Evolutionary conservation across 495 filamentous ascomycete species (phyloP).

Genomic region (Penicillium desertorum): DNA sequence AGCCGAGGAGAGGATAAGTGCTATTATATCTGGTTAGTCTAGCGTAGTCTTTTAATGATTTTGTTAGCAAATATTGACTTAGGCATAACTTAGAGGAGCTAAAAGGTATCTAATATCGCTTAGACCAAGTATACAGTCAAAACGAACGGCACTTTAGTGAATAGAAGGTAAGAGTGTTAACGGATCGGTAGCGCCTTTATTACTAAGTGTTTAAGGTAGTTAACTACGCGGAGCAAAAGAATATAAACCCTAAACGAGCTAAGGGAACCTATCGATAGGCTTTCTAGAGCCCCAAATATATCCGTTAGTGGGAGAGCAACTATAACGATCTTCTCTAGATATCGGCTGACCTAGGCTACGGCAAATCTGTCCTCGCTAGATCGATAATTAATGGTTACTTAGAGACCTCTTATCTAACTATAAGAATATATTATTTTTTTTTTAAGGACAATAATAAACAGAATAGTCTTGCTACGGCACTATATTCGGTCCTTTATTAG

Average conservation of each 20-base stretch:
- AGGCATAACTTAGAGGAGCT: not conserved
- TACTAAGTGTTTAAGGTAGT: too few relatives aligned
- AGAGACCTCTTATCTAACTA: not conserved
- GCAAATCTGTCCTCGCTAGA: not conserved
- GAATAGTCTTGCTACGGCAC: constrained; percentile 28
- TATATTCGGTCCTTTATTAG: constrained; percentile 45
- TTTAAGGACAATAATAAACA: constrained; percentile 19
- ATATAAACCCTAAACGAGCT: too few relatives aligned
- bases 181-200: too few relatives aligned
- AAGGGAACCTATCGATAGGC: too few relatives aligned
- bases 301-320: too few relatives aligned
- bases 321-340: not conserved
- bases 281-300: too few relatives aligned
- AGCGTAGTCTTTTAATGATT: too few relatives aligned
- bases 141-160: too few relatives aligned
- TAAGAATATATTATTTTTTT: constrained; percentile 25
- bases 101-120: too few relatives aligned
- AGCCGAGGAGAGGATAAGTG: constrained; percentile 16
- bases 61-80: constrained; percentile 25
- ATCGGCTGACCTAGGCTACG: not conserved
- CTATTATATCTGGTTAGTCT: too few relatives aligned
- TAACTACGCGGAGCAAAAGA: too few relatives aligned
- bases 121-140: not conserved
- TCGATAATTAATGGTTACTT: not conserved
- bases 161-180: too few relatives aligned